These are phyloP conservation scores for Solanum lignicaule DNA, from an alignment of 257 asterid species.

Conservation along the genomic window DNA sequence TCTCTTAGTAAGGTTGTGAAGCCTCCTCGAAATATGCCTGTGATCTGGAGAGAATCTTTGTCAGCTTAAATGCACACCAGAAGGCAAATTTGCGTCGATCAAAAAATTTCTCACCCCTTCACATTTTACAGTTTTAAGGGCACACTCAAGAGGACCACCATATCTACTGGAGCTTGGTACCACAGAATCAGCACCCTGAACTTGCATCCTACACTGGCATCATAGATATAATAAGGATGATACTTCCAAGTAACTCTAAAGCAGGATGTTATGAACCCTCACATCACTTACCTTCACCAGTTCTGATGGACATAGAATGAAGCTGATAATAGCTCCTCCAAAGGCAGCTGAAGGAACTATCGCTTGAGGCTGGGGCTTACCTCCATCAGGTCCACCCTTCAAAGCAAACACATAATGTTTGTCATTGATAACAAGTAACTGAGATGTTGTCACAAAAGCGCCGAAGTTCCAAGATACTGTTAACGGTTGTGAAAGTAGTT, in stretches of 20 bases:
- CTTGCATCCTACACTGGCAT: conserved; percentile 99
- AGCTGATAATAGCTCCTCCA: conserved; percentile 85
- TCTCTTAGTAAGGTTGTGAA: conserved; percentile 69
- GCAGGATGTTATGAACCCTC: background rate
- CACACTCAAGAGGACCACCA: conserved; percentile 80
- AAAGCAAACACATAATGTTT: conserved; percentile 2
- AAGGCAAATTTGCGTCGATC: conserved; percentile 3
- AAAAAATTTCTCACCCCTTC: conserved; percentile 69
- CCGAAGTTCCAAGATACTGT: background rate
- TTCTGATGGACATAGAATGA: conserved; percentile 84
- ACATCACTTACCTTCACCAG: conserved; percentile 63
- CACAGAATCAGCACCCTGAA: conserved; percentile 67
- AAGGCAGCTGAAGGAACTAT: conserved; percentile 72
- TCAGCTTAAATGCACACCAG: conserved; percentile 27
- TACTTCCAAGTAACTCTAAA: background rate
- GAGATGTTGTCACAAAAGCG: background rate
- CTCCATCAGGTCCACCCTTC: conserved; percentile 49
- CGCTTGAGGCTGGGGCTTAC: conserved; percentile 61
- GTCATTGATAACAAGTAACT: background rate
- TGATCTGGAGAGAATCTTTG: conserved; percentile 38
- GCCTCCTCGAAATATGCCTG: conserved; percentile 91
- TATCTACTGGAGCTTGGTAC: conserved; percentile 46
- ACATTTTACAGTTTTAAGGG: conserved; percentile 54
- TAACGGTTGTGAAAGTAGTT: background rate
- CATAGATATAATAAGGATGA: conserved; percentile 8